These are phyloP conservation scores for Aspergillus avenaceus DNA, from an alignment of 495 filamentous ascomycete genomes.

Conservation along the genomic window DNA sequence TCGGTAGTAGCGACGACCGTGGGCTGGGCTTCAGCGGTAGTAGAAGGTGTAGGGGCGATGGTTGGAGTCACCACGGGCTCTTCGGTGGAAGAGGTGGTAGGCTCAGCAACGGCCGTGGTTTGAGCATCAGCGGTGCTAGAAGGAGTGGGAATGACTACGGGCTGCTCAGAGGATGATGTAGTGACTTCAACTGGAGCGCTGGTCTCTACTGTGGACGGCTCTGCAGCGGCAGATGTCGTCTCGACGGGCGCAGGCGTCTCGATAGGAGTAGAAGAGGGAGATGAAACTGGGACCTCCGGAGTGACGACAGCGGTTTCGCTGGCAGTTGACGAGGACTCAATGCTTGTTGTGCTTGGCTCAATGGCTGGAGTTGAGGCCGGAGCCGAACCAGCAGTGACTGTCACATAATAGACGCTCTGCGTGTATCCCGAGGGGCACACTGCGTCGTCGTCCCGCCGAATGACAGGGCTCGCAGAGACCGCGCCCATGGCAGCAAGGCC, in stretches of 20 bases:
- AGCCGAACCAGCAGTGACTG: constrained; percentile 19
- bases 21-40: constrained; percentile 1
- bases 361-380: constrained; percentile 17
- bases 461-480: constrained; percentile 24
- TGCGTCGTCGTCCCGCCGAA: constrained; percentile 13
- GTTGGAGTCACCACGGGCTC: neutral
- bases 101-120: neutral
- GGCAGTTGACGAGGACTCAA: constrained; percentile 8
- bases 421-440: constrained; percentile 30
- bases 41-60: constrained; percentile 8
- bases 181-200: constrained; percentile 5
- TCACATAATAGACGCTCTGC: constrained; percentile 19
- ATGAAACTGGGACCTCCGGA: neutral
- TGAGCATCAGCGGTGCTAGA: constrained; percentile 1
- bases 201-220: constrained; percentile 3
- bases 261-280: neutral
- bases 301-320: neutral
- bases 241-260: constrained; percentile 4
- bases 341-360: constrained; percentile 7
- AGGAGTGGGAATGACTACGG: constrained; percentile 2
- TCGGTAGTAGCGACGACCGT: constrained; percentile 2
- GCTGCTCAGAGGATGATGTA: constrained; percentile 1
- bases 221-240: neutral
- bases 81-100: constrained; percentile 5
- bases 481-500: constrained; percentile 27